A percentile compares a stretch with the other conserved stretches of the same genome.
Conservation (phyloP, 2,329 filamentous ascomycete genomes). For the Cladosporium sp. region DNA sequence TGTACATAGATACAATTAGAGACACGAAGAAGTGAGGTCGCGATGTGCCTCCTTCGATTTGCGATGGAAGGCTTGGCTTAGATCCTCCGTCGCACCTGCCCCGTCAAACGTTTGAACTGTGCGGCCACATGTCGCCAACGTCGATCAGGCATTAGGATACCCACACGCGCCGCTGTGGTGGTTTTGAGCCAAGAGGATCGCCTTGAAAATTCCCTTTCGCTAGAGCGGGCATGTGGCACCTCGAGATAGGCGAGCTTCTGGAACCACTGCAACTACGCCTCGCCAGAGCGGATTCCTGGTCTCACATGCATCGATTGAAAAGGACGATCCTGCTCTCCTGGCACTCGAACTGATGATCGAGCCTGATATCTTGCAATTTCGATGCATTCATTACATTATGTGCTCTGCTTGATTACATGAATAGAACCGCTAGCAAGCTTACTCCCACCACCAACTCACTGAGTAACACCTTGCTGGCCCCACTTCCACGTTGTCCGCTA, state of each 20-base stretch:
- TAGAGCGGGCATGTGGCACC: neutral
- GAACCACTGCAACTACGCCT: neutral
- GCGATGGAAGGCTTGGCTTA: neutral
- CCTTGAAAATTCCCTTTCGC: neutral
- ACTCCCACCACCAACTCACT: no score
- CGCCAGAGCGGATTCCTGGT: no score
- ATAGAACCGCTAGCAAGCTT: no score
- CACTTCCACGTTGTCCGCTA: no score
- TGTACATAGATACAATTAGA: constrained; percentile 1
- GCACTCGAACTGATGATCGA: no score
- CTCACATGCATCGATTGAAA: no score
- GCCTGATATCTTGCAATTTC: no score
- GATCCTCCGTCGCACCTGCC: neutral
- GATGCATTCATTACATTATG: no score
- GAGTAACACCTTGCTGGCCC: no score
- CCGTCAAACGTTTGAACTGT: constrained; percentile 5
- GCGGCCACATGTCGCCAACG: constrained; percentile 7
- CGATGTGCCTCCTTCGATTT: neutral
- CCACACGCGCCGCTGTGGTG: constrained; percentile 2
- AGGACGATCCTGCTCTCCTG: no score
- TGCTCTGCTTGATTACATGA: no score
- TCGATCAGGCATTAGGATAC: constrained; percentile 3
- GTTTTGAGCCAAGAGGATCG: neutral
- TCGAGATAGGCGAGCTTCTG: neutral
- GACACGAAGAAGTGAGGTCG: neutral